phyloP scores from a whole-genome alignment of 2,329 filamentous ascomycete species.

The Cephalotrichum gorgonifer region DNA sequence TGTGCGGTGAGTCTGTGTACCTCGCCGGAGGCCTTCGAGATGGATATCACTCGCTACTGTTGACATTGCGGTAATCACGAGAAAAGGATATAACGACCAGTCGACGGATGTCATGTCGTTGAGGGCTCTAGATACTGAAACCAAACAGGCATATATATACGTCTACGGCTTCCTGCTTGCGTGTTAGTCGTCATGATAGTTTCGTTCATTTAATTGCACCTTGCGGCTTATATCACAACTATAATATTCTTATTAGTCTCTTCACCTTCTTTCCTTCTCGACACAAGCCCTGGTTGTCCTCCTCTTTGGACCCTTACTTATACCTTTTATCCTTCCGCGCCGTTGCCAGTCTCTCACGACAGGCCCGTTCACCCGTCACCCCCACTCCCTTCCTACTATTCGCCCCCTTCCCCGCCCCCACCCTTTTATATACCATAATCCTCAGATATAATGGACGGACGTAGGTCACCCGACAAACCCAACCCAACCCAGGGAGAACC shows the following conservation, averaged over 20 bases:
- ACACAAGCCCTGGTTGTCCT: not conserved
- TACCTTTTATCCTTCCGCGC: not conserved
- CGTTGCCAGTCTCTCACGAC: not conserved
- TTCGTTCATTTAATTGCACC: not conserved
- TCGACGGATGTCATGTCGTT: not conserved
- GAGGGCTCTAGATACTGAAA: too few relatives aligned
- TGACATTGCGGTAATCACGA: not conserved
- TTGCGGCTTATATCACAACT: not conserved
- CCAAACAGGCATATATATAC: too few relatives aligned
- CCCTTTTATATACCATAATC: not conserved
- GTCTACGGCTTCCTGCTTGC: too few relatives aligned
- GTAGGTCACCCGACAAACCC: not conserved
- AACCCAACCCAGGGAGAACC: not conserved
- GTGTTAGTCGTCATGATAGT: not conserved
- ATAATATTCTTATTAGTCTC: not conserved
- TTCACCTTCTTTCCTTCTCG: not conserved
- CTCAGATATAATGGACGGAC: slow-evolving; percentile 3
- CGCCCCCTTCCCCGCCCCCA: too few relatives aligned
- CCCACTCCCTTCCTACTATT: not conserved
- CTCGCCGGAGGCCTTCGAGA: slow-evolving; percentile 6
- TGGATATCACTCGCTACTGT: not conserved
- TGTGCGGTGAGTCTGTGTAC: not conserved
- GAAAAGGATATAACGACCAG: slow-evolving; percentile 1
- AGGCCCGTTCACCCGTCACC: not conserved
- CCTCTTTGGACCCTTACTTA: not conserved